Base-by-base conservation (phyloP, 768 basidiomycete species). In the Zangia roseola region DNA sequence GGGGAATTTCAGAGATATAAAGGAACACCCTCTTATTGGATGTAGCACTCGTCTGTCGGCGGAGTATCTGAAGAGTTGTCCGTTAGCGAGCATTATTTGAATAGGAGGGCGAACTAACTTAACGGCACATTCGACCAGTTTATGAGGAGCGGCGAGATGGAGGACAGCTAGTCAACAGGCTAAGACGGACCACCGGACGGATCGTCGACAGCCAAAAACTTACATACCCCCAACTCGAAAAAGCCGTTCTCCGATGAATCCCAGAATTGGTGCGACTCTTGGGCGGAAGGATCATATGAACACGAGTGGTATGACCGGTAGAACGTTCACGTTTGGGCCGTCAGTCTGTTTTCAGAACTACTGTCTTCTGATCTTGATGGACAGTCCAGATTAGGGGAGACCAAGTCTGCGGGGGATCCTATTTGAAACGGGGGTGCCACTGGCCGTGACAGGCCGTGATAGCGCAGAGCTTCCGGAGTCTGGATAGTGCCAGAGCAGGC, bases 401-500 rank as follows among this genome's bases (percentile, higher is more conserved):
- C 28, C 3, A 12, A 28, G 28, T 12, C 26, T 28, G 26, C 9
- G 26, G 10, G 28, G 19, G 31, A n/a, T 26, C 28, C 16, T 20
- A 24, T 28, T 21, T 23, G 28, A 38, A 33, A 14, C 25, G 37
- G 21, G 20, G 25, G 37, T 44, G 41, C 52, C 43, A 54, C 34
- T 40, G 40, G 38, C 25, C 31, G 41, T 26, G 24, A 30, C 19
- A 19, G 40, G 38, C 25, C 31, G 41, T 26, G 24, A 30, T 23
- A 19, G 13, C 28, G 28, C 12, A 14, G 39, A 52, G 28, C 20
- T 45, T 53, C 43, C 17, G n/a, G 43, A 40, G 43, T 53, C 43
- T 30, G n/a, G 43, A 37, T 19, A 23, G 49, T 35, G 41, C 25
- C 34, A 19, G 33, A 39, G 16, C 35, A 40, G 8, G 17, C 23